These are phyloP conservation scores for Linnemannia schmuckeri DNA, from an alignment of 192 early-diverging fungal species.

Conservation along the genomic window DNA sequence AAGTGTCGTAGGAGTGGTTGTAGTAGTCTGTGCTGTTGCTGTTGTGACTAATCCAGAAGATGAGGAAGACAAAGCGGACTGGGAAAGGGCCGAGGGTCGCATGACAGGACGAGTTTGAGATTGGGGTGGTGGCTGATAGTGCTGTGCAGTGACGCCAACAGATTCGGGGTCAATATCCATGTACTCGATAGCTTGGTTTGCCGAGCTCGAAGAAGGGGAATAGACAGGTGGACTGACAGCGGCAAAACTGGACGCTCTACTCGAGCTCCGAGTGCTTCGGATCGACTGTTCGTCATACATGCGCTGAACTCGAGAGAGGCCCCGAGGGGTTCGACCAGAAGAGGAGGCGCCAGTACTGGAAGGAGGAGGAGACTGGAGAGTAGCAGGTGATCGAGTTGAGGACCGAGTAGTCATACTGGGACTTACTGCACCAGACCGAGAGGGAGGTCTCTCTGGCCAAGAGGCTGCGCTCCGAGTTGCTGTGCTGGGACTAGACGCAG, in stretches of 20 bases:
- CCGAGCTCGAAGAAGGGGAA: not conserved
- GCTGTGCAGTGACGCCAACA: conserved; percentile 10
- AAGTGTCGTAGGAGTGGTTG: not conserved
- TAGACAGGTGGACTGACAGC: conserved; percentile 14
- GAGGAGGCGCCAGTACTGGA: not conserved
- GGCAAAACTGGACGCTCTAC: conserved; percentile 43
- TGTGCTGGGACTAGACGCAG: not conserved
- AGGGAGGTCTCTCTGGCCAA: conserved; percentile 26
- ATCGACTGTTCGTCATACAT: conserved; percentile 53
- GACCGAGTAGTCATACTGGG: not conserved
- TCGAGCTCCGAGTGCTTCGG: conserved; percentile 36
- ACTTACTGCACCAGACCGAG: conserved; percentile 5
- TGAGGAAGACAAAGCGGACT: not conserved
- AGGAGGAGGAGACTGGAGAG: not conserved
- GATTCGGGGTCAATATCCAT: conserved; percentile 51
- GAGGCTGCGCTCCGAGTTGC: not conserved
- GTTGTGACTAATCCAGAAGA: not conserved
- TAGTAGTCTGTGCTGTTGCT: not conserved
- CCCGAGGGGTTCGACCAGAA: conserved; percentile 39
- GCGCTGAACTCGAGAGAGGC: conserved; percentile 45
- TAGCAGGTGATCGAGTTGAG: conserved; percentile 20
- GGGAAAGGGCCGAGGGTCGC: not conserved
- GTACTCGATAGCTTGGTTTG: not conserved
- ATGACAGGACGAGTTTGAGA: conserved; percentile 10
- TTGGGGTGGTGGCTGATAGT: conserved; percentile 6